Percentiles rank a stretch among this genome's conserved stretches.
Conservation (phyloP, 352 stramenopile genomes). For the Phytopythium chamaehyphon region DNA sequence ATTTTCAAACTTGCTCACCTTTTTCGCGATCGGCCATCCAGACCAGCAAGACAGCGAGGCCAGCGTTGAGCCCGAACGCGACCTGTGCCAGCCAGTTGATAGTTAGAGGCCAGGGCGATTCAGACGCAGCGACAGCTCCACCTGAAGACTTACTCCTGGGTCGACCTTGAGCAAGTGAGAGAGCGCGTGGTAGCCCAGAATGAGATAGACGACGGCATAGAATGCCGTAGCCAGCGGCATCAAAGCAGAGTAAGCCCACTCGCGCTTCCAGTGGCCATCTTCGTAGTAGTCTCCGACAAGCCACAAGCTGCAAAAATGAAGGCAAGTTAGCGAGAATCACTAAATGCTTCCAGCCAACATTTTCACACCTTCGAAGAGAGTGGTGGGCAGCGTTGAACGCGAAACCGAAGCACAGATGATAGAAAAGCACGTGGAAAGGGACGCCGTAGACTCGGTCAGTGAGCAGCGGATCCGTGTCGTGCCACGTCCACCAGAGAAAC, state of each 20-base stretch:
- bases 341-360: slow-evolving; percentile 1
- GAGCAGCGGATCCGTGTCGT: slow-evolving; percentile 75
- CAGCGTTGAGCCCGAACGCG: slow-evolving; percentile 44
- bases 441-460: slow-evolving; percentile 56
- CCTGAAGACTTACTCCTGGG: slow-evolving; percentile 20
- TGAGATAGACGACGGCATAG: slow-evolving; percentile 50
- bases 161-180: slow-evolving; percentile 53
- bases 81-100: too few relatives aligned
- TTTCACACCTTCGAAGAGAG: slow-evolving; percentile 43
- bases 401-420: slow-evolving; percentile 64
- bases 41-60: slow-evolving; percentile 43
- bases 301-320: slow-evolving; percentile 25
- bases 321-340: slow-evolving; percentile 2
- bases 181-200: slow-evolving; percentile 63
- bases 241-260: slow-evolving; percentile 61
- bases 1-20: slow-evolving; percentile 14
- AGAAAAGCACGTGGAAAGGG: slow-evolving; percentile 59
- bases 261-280: slow-evolving; percentile 47
- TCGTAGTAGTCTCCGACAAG: slow-evolving; percentile 63
- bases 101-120: too few relatives aligned
- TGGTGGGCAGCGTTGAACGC: slow-evolving; percentile 45
- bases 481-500: slow-evolving; percentile 85
- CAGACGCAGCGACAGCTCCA: too few relatives aligned
- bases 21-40: slow-evolving; percentile 73
- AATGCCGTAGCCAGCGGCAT: slow-evolving; percentile 45